These are phyloP conservation scores for Debaryomyces nepalensis DNA, from an alignment of 1,139 yeast species.

Conservation along the genomic window DNA sequence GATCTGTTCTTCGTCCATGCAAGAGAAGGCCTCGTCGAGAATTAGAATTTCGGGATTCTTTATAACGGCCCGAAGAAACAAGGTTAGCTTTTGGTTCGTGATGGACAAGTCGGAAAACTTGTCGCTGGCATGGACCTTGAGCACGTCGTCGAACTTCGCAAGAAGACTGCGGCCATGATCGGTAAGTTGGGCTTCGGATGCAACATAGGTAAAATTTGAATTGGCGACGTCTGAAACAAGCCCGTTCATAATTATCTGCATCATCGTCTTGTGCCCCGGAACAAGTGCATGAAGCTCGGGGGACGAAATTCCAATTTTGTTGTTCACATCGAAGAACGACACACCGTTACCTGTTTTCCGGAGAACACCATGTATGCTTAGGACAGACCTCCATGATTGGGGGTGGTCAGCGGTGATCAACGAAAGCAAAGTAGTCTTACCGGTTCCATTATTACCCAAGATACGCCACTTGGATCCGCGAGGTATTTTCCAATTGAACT, in stretches of 20 bases:
- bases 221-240: constrained; percentile 62
- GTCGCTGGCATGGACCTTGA: constrained; percentile 37
- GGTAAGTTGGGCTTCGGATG: constrained; percentile 20
- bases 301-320: constrained; percentile 80
- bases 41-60: constrained; percentile 79
- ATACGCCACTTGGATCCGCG: constrained; percentile 87
- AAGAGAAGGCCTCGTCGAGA: constrained; percentile 91
- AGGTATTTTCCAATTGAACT: constrained; percentile 68
- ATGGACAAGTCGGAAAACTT: constrained; percentile 59
- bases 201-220: constrained; percentile 41
- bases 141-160: constrained; percentile 28
- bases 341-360: constrained; percentile 72
- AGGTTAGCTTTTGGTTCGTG: constrained; percentile 77
- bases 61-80: constrained; percentile 75
- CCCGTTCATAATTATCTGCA: constrained; percentile 74
- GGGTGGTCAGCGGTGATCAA: constrained; percentile 94
- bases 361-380: constrained; percentile 66
- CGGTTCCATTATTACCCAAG: constrained; percentile 88
- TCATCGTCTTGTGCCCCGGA: constrained; percentile 59
- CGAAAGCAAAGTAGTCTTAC: constrained; percentile 86
- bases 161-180: constrained; percentile 25
- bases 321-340: constrained; percentile 78
- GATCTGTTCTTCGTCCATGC: constrained; percentile 70
- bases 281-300: constrained; percentile 91
- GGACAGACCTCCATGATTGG: constrained; percentile 83